Evolutionary conservation across 495 filamentous ascomycete species (phyloP).

Genomic region (Podospora pseudoanserina): DNA sequence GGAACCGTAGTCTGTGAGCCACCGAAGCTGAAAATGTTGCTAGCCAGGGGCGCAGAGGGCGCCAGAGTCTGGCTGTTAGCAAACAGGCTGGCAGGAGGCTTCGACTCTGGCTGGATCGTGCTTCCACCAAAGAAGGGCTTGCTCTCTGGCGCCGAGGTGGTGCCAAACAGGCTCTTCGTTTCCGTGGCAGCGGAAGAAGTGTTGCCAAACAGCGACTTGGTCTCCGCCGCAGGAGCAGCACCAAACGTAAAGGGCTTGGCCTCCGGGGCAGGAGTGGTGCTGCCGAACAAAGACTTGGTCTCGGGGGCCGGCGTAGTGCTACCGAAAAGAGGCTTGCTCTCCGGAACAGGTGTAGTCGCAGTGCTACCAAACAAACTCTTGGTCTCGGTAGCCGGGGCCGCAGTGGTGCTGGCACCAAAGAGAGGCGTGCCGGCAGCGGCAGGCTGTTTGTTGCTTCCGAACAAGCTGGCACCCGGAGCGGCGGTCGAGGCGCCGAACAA

Average conservation of each 20-base stretch:
- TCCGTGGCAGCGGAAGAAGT: constrained; percentile 9
- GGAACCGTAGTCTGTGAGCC: constrained; percentile 23
- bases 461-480: constrained; percentile 2
- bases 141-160: constrained; percentile 9
- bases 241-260: constrained; percentile 26
- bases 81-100: constrained; percentile 19
- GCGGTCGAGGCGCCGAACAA: constrained; percentile 25
- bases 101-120: constrained; percentile 10
- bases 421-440: background rate
- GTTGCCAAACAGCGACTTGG: constrained; percentile 22
- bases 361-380: constrained; percentile 26
- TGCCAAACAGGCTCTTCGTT: constrained; percentile 25
- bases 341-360: constrained; percentile 3
- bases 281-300: constrained; percentile 23
- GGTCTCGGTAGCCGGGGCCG: constrained; percentile 10
- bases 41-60: constrained; percentile 18
- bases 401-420: constrained; percentile 20
- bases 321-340: constrained; percentile 28
- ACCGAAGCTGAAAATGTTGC: constrained; percentile 29
- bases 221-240: constrained; percentile 9
- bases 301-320: constrained; percentile 10
- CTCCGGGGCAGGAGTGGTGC: constrained; percentile 9
- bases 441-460: constrained; percentile 12
- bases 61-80: constrained; percentile 3
- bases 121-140: constrained; percentile 22